phyloP scores from a whole-genome alignment of 306 rosid genomes.

The Corylus avellana region DNA sequence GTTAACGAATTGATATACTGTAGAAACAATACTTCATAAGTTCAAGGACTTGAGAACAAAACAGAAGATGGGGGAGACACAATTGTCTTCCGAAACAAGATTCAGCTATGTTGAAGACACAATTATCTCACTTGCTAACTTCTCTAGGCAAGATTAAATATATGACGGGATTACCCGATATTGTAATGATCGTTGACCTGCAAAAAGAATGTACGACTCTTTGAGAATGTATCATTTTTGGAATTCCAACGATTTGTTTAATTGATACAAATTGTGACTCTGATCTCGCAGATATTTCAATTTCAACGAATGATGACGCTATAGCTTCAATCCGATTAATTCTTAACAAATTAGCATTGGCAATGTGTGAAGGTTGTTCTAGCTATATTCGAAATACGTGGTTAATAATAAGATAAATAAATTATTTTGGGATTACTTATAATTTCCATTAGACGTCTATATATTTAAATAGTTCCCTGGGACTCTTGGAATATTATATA shows the following conservation, averaged over 20 bases:
- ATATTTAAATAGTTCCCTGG: not conserved
- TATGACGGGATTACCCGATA: conserved; percentile 2
- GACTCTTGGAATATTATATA: not conserved
- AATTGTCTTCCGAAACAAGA: not conserved
- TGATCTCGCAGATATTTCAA: not conserved
- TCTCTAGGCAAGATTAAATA: conserved; percentile 10
- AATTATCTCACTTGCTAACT: conserved; percentile 18
- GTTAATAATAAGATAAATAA: too few relatives aligned
- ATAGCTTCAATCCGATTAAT: not conserved
- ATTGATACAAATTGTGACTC: not conserved
- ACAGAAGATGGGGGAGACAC: not conserved
- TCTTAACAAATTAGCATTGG: not conserved
- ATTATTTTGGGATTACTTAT: too few relatives aligned
- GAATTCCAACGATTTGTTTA: not conserved
- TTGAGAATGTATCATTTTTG: not conserved
- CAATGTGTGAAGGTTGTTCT: not conserved
- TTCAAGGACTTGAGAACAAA: not conserved
- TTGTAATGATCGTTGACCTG: conserved; percentile 17
- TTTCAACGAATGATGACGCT: not conserved
- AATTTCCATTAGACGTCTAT: too few relatives aligned
- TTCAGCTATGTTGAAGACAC: conserved; percentile 5
- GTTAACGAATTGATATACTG: too few relatives aligned
- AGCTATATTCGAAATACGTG: too few relatives aligned
- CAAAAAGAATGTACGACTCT: conserved; percentile 9
- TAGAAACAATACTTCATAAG: not conserved